These are phyloP conservation scores for Gautieria morchelliformis DNA, from an alignment of 768 basidiomycete species.

Conservation along the genomic window DNA sequence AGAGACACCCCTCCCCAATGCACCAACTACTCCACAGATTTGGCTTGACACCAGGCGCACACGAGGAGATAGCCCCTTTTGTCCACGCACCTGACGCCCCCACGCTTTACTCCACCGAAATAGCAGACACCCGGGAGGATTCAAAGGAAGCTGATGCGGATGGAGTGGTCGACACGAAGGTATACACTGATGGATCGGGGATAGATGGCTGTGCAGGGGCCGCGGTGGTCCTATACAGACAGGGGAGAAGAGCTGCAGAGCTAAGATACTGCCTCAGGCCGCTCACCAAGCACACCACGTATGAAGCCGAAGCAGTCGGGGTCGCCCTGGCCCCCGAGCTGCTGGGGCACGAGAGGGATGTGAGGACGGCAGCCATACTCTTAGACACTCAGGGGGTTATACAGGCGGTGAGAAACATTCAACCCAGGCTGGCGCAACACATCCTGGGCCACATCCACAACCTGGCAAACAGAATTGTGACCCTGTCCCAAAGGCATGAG, in stretches of 20 bases:
- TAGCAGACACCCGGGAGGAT: background rate
- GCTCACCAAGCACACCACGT: constrained; percentile 6
- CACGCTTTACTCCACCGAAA: background rate
- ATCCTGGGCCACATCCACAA: too few relatives aligned
- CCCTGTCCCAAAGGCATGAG: too few relatives aligned
- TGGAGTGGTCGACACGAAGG: background rate
- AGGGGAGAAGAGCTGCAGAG: background rate
- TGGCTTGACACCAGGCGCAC: too few relatives aligned
- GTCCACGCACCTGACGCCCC: too few relatives aligned
- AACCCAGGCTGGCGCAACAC: too few relatives aligned
- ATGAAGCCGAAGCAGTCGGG: constrained; percentile 7
- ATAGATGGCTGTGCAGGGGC: background rate
- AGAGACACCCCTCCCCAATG: too few relatives aligned
- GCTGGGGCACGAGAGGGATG: background rate
- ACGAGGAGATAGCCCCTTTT: too few relatives aligned
- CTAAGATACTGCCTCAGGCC: background rate
- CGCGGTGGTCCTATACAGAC: background rate
- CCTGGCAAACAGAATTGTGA: constrained; percentile 9
- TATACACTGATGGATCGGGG: constrained; percentile 13
- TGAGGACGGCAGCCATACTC: background rate
- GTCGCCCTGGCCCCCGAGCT: background rate
- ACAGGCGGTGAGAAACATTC: constrained; percentile 2
- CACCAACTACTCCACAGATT: too few relatives aligned
- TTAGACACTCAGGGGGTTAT: constrained; percentile 11
- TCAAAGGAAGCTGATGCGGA: background rate